Evolutionary conservation across 768 basidiomycete species (phyloP), one percentile per base, ranked within the genome.

Genomic region (Hygrophoropsis aurantiaca): DNA sequence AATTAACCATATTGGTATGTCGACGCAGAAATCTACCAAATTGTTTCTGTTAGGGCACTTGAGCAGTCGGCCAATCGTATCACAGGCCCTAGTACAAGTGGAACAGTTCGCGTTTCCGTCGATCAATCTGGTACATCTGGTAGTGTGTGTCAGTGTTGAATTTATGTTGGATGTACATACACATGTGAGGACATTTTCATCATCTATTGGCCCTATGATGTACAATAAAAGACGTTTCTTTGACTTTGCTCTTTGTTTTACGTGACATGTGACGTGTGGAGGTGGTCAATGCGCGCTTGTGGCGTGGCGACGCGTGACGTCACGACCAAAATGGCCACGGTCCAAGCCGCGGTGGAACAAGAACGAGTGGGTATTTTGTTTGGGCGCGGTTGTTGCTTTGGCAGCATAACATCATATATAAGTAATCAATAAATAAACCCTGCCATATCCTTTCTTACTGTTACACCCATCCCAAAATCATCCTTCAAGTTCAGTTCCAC

Each of bases 1-100:
- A 21, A 18, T 23, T 16, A 8, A 21, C 2, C 7, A 3, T 42
- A 9, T 13, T n/a, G 41, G 5, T 33, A 5, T 37, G 23, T 39
- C 5, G 30, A 57, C 45, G 4, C 59, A 97, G 97, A 98, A 56
- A 97, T 99, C 67, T 97, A 97, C 78, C 90, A 87, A 62, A 93
- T 97, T 65, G 93, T 94, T 30, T 97, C 95, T 43, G 89, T 84
- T 79, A 97, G 94, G 72, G 82, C 90, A 38, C 84, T 99, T 48
- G 95, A 98, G 64, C 84, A 87, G 55, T 85, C 76, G 66, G 68
- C 84, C 62, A 71, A 90, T 72, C 74, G 85, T 67, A 80, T 87
- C 82, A 78, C 84, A 80, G 77, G 89, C 66, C 69, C 91, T 61
- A n/a, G n/a, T n/a, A 74, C 77, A n/a, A 91, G 89, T 47, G 85